Conservation (phyloP, 805 yeast species). For the Gaillardinia entomophila region DNA sequence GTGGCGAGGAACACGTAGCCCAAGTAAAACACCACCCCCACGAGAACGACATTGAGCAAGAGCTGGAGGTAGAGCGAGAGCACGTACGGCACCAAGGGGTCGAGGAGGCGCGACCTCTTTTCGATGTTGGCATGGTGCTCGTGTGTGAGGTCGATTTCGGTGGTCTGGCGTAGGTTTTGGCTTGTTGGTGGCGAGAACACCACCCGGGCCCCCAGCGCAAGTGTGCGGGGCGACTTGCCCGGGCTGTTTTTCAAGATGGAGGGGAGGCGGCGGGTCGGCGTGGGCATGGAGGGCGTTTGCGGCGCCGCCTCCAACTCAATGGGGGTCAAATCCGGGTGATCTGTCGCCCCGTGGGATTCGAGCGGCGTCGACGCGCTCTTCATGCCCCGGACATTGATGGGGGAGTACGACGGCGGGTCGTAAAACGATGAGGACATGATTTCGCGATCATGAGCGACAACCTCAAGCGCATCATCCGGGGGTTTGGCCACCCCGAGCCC, state of each 20-base stretch:
- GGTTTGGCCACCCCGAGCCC: conserved; percentile 9
- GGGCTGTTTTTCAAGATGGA: conserved; percentile 6
- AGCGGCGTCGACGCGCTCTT: conserved; percentile 16
- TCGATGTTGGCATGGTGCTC: not conserved
- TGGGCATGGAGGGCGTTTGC: conserved; percentile 1
- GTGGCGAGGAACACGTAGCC: conserved; percentile 48
- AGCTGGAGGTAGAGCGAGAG: conserved; percentile 62
- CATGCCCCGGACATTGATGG: conserved; percentile 7
- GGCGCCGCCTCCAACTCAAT: conserved; percentile 4
- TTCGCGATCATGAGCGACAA: not conserved
- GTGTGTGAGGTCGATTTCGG: not conserved
- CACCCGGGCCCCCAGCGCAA: not conserved
- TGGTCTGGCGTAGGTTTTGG: not conserved
- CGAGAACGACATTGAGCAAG: conserved; percentile 48
- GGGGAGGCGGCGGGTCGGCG: conserved; percentile 1
- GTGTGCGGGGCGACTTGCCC: conserved; percentile 1
- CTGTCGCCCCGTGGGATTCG: not conserved
- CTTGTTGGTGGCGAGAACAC: not conserved
- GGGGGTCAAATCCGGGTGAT: conserved; percentile 6
- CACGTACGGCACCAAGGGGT: conserved; percentile 50
- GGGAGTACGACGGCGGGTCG: too few relatives aligned
- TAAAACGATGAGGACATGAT: too few relatives aligned
- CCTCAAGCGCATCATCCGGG: conserved; percentile 10
- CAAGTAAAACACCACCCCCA: conserved; percentile 46
- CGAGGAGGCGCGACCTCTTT: conserved; percentile 8